phyloP scores from a whole-genome alignment of 1,284 basidiomycete species.

The Trichosporon asahii region DNA sequence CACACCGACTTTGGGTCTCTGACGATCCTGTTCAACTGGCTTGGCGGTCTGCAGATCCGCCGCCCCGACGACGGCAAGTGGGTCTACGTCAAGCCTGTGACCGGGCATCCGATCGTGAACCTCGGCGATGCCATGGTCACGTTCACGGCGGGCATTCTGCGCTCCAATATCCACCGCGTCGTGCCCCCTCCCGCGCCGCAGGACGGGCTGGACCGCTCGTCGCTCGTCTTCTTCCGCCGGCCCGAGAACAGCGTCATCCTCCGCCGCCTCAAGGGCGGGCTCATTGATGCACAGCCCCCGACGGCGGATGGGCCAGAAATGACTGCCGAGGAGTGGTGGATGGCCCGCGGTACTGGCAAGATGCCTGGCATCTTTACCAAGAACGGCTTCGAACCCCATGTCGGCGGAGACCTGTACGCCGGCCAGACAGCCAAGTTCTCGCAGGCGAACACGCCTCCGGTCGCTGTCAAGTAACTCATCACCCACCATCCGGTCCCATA shows the following conservation, averaged over 20 bases:
- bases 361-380: conserved; percentile 30
- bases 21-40: conserved; percentile 55
- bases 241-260: conserved; percentile 59
- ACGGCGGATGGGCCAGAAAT: conserved; percentile 22
- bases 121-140: conserved; percentile 61
- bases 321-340: conserved; percentile 36
- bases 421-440: conserved; percentile 11
- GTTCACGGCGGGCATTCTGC: conserved; percentile 60
- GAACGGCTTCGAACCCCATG: conserved; percentile 26
- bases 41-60: conserved; percentile 69
- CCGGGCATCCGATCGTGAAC: conserved; percentile 62
- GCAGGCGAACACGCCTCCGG: neutral
- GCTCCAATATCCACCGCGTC: conserved; percentile 35
- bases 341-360: conserved; percentile 30
- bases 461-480: neutral
- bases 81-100: conserved; percentile 65
- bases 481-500: neutral
- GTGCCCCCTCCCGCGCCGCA: conserved; percentile 56
- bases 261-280: conserved; percentile 30
- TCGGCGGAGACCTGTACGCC: conserved; percentile 20
- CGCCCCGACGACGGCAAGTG: conserved; percentile 60
- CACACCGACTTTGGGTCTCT: conserved; percentile 36
- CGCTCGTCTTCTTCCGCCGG: conserved; percentile 62
- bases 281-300: conserved; percentile 30
- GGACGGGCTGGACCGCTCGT: conserved; percentile 57